Evolutionary conservation across 495 filamentous ascomycete genomes (phyloP).

Genomic region (Penicillium canariense): DNA sequence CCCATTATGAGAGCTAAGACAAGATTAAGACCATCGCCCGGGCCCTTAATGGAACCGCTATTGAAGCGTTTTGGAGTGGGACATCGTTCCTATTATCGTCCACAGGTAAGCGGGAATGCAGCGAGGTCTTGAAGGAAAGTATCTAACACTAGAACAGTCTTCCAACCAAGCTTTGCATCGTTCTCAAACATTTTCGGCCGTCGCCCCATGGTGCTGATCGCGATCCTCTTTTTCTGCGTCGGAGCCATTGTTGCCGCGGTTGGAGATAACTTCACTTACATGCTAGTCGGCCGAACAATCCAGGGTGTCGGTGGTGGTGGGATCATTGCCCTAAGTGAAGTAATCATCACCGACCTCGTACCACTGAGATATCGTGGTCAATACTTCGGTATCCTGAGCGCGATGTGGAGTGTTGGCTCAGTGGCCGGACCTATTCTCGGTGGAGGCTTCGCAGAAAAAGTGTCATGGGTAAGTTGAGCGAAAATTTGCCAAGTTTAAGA

Average conservation of each 20-base stretch:
- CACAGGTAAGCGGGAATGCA: slow-evolving; percentile 23
- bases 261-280: slow-evolving; percentile 57
- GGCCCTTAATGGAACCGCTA: slow-evolving; percentile 50
- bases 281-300: slow-evolving; percentile 64
- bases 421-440: slow-evolving; percentile 68
- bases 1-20: not conserved
- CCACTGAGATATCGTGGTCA: slow-evolving; percentile 44
- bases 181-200: slow-evolving; percentile 45
- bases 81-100: slow-evolving; percentile 54
- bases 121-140: not conserved
- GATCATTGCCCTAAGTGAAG: slow-evolving; percentile 61
- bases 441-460: slow-evolving; percentile 64
- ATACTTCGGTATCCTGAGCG: slow-evolving; percentile 51
- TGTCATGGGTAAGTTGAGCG: slow-evolving; percentile 51
- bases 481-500: not conserved
- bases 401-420: slow-evolving; percentile 64
- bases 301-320: slow-evolving; percentile 76
- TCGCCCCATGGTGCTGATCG: slow-evolving; percentile 44
- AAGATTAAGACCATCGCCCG: slow-evolving; percentile 30
- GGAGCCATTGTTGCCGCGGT: slow-evolving; percentile 57
- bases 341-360: slow-evolving; percentile 67
- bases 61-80: slow-evolving; percentile 60
- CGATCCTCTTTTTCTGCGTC: slow-evolving; percentile 53
- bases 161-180: slow-evolving; percentile 42
- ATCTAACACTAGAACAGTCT: slow-evolving; percentile 19